Base-by-base conservation (phyloP, 176 grass and related monocot species). In the Alloteropsis semialata region DNA sequence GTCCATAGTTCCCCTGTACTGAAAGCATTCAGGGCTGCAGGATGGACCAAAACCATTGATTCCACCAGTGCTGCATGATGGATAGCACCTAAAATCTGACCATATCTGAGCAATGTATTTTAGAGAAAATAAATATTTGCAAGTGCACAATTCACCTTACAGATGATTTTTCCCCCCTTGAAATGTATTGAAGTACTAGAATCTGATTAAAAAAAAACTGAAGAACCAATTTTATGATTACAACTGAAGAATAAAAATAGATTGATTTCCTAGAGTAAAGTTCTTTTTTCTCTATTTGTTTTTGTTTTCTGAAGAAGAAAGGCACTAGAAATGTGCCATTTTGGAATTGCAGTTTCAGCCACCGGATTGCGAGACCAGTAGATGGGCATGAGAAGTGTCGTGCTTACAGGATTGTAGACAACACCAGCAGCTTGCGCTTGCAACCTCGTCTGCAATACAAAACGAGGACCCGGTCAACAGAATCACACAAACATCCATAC, bases 391-490 rank as follows among this genome's bases (percentile, higher is more conserved):
- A 50, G 62, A 76, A 77, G n/a, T 27, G 25, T 8, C 11, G 45
- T 0, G 29, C 73, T 78, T 92, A 95, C 90, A 74, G 87, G 81
- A 60, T 91, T 90, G 77, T 98, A 95, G 16, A 89, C 74, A 16
- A 98, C 90, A 86, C 95, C 95, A 82, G 92, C 95, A 61, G 92
- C 95, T 72, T 98, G 95, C 5, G 92, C 95, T 89, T 98, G 95
- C 81, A 98, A 92, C 69, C 95, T 93, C 33, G 95, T 98, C 95
- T 98, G 88, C 39, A 84, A 76, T 12, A 76, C 18, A 70, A 78
- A 78, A 57, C 11, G 38, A 21, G 12, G 17, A 30, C 0, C 34
- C 7, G 48, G 73, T 87, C 42, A 74, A 44, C 16, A 29, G 2
- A 51, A 18, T 65, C 22, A 24, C 32, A 53, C 33, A 14, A 50